Percentiles rank a stretch among this genome's conserved stretches.
Evolutionary conservation across 306 rosid genomes (phyloP).

Genomic region (Macrotyloma uniflorum): DNA sequence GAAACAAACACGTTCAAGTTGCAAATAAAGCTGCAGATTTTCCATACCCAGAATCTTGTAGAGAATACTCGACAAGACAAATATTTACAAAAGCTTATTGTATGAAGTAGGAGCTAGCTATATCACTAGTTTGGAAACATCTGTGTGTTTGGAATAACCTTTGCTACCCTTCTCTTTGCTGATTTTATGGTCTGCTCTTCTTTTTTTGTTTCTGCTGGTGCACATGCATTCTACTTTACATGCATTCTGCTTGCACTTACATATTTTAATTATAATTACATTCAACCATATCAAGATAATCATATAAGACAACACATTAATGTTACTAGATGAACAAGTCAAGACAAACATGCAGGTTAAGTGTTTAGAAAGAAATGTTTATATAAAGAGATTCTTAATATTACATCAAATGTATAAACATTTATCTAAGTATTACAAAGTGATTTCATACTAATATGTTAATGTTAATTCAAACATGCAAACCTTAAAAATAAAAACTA

Average conservation of each 20-base stretch:
- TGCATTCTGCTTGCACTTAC: not conserved
- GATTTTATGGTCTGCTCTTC: slow-evolving; percentile 32
- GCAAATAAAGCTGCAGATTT: slow-evolving; percentile 47
- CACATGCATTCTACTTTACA: slow-evolving; percentile 40
- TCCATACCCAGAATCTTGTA: slow-evolving; percentile 37
- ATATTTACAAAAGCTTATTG: not conserved
- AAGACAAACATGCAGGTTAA: not conserved
- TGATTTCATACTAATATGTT: not conserved
- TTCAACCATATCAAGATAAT: too few relatives aligned
- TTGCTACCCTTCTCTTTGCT: slow-evolving; percentile 31
- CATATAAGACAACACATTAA: not conserved
- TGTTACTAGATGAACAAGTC: not conserved
- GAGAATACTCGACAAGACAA: slow-evolving; percentile 40
- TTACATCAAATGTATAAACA: not conserved
- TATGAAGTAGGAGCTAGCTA: not conserved
- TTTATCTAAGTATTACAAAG: not conserved
- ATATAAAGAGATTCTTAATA: too few relatives aligned
- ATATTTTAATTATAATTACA: not conserved
- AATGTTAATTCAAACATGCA: not conserved
- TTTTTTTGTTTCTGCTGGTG: slow-evolving; percentile 30
- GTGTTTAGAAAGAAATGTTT: not conserved
- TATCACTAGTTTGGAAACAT: slow-evolving; percentile 40
- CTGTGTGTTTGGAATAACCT: slow-evolving; percentile 44
- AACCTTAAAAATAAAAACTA: not conserved
- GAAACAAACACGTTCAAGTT: slow-evolving; percentile 29